A percentile compares a stretch with the other conserved stretches of the same genome.
Evolutionary conservation across 768 basidiomycete species (phyloP).

Genomic region (Boletus sp.): DNA sequence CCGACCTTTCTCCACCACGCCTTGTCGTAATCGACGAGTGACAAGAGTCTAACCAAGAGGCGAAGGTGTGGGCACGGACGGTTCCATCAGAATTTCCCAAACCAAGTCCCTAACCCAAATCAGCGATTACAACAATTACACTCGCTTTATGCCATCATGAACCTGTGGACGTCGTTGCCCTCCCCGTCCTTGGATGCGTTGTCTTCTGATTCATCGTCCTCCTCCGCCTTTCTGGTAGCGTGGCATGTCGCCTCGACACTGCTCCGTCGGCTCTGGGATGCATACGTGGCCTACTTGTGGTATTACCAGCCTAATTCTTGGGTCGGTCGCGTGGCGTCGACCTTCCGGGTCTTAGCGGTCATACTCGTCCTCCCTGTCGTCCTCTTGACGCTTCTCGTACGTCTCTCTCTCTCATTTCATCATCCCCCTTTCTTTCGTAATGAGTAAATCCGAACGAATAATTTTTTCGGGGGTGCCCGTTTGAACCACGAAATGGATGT

Average conservation of each 20-base stretch:
- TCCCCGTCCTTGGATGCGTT: slow-evolving; percentile 6
- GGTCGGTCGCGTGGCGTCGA: slow-evolving; percentile 63
- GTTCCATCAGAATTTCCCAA: not conserved
- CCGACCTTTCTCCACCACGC: slow-evolving; percentile 21
- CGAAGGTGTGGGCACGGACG: not conserved
- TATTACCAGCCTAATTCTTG: slow-evolving; percentile 62
- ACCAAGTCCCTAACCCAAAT: not conserved
- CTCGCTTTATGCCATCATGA: slow-evolving; percentile 9
- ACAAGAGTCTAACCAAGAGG: slow-evolving; percentile 3
- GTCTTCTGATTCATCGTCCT: slow-evolving; percentile 10
- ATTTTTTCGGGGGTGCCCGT: not conserved
- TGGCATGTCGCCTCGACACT: slow-evolving; percentile 16
- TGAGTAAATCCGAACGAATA: not conserved
- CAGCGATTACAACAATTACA: slow-evolving; percentile 1
- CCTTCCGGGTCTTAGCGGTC: slow-evolving; percentile 62
- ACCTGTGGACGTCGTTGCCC: slow-evolving; percentile 5
- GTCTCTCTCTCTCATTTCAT: slow-evolving; percentile 25
- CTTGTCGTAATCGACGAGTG: slow-evolving; percentile 22
- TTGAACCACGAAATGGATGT: slow-evolving; percentile 1
- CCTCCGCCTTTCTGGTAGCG: slow-evolving; percentile 19
- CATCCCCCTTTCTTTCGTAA: slow-evolving; percentile 10
- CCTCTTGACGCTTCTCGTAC: slow-evolving; percentile 64
- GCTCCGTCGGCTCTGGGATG: slow-evolving; percentile 51
- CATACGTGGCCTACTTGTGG: slow-evolving; percentile 64
- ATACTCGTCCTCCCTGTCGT: slow-evolving; percentile 48